Evolutionary conservation across 1,284 basidiomycete species (phyloP), one percentile per base, ranked within the genome.

Genomic region (Phylloboletellus chloephorus): DNA sequence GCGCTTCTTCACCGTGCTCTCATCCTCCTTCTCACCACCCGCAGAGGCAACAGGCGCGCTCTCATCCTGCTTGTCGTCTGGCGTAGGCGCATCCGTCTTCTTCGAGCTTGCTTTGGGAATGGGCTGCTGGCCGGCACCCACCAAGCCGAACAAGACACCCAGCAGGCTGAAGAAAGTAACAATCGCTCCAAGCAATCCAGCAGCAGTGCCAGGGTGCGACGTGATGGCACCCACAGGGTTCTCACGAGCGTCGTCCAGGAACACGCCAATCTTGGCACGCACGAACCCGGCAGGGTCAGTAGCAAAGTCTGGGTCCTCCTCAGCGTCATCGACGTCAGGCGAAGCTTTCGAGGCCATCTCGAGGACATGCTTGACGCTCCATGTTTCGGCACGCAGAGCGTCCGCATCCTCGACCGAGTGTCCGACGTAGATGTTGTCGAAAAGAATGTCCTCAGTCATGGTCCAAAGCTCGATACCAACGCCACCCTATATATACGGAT

Each of bases 381-480:
- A 96, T 13, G 90, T 89, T 68, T 93, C 88, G 31, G 74, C 68
- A 46, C 90, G 88, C 53, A 97, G 70, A 11, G 69, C 67, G 65
- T 85, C 81, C 52, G 93, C 93, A 50, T 94, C 88, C 35, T 79
- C 78, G 44, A 78, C 64, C 22, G 90, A 92, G 73, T 92, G 83
- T 47, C 92, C 92, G 49, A 98, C 68, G 72, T 91, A 97, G 59
- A 98, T 80, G 75, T 96, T 93, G 69, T 91, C 82, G 65, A 93
- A 96, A 56, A 96, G 78, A 54, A 96, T 96, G 62, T 94, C 88
- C 68, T 96, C 92, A 35, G 91, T 94, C 94, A 97, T 98, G 43
- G 92, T 94, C 93, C 93, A 98, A 57, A 97, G 80, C 67, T 98
- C 93, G 49, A 97, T 93, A 63, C 93, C 93, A 52, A 97, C 78